Evolutionary conservation across 441 rosid genomes (phyloP).

Genomic region (Eugenia klotzschiana): DNA sequence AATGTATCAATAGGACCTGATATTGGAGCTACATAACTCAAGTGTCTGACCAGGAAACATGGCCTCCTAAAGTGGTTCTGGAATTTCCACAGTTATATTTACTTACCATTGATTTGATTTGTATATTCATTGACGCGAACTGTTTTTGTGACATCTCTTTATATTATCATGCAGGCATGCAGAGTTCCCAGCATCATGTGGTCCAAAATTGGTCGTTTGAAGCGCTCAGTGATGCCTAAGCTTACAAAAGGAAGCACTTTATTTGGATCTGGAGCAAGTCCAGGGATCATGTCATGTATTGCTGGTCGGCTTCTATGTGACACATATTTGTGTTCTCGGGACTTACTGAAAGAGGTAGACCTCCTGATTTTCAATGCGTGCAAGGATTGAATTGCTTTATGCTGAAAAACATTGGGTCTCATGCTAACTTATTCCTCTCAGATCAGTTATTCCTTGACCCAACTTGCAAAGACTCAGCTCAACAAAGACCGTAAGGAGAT

Average conservation of each 20-base stretch:
- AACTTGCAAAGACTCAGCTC: slow-evolving; percentile 79
- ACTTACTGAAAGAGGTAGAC: slow-evolving; percentile 73
- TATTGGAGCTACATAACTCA: neutral
- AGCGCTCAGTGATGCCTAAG: slow-evolving; percentile 87
- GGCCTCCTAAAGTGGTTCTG: neutral
- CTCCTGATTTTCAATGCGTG: neutral
- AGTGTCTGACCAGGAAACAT: neutral
- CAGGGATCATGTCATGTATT: slow-evolving; percentile 86
- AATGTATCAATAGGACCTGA: neutral
- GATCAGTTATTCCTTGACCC: slow-evolving; percentile 95
- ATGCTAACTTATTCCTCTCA: slow-evolving; percentile 25
- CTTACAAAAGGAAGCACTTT: slow-evolving; percentile 55
- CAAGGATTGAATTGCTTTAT: neutral
- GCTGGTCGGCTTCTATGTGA: slow-evolving; percentile 92
- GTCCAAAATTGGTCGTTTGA: slow-evolving; percentile 96
- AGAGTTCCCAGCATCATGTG: slow-evolving; percentile 79
- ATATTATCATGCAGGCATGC: slow-evolving; percentile 47
- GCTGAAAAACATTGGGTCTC: slow-evolving; percentile 3
- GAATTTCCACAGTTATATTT: neutral
- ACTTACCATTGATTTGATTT: neutral
- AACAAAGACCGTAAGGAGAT: slow-evolving; percentile 83
- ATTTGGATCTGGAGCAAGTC: slow-evolving; percentile 89
- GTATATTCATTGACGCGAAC: neutral
- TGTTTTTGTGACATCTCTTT: neutral
- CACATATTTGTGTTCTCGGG: slow-evolving; percentile 77